Evolutionary conservation across 805 yeast genomes (phyloP).

Genomic region (Candida corydali): DNA sequence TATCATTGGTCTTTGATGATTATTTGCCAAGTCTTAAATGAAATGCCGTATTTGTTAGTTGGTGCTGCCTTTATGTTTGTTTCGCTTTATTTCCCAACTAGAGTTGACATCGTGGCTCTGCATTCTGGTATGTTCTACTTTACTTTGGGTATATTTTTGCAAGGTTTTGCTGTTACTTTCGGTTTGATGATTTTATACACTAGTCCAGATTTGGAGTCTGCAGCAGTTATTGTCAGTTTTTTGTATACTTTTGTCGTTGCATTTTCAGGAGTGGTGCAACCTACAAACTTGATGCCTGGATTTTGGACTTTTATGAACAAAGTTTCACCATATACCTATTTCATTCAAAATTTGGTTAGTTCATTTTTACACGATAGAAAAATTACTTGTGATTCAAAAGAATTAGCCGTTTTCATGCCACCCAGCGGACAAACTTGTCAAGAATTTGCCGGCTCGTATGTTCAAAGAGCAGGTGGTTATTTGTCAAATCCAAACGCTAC

Average conservation of each 20-base stretch:
- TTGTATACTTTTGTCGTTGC: conserved; percentile 54
- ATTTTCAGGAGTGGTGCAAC: conserved; percentile 70
- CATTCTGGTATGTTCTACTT: conserved; percentile 34
- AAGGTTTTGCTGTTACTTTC: conserved; percentile 30
- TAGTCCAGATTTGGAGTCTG: conserved; percentile 64
- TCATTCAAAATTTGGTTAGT: conserved; percentile 53
- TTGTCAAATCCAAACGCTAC: conserved; percentile 49
- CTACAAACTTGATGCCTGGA: conserved; percentile 57
- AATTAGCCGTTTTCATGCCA: conserved; percentile 26
- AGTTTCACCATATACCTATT: conserved; percentile 68
- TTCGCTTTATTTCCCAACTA: conserved; percentile 48
- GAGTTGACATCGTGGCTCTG: conserved; percentile 39
- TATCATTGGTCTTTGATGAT: conserved; percentile 66
- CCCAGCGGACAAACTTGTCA: conserved; percentile 65
- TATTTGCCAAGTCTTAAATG: conserved; percentile 50
- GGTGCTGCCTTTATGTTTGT: conserved; percentile 30
- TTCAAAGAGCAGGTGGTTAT: conserved; percentile 50
- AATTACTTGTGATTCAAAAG: conserved; percentile 35
- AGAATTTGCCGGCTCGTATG: conserved; percentile 44
- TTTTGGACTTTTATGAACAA: conserved; percentile 86
- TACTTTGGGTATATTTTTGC: conserved; percentile 23
- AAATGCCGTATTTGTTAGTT: conserved; percentile 51
- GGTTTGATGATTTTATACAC: conserved; percentile 45
- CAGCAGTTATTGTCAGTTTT: conserved; percentile 55
- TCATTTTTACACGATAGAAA: conserved; percentile 42